Conservation (phyloP, 805 yeast species). For the Saccharomycopsis oosterbeekiorum region DNA sequence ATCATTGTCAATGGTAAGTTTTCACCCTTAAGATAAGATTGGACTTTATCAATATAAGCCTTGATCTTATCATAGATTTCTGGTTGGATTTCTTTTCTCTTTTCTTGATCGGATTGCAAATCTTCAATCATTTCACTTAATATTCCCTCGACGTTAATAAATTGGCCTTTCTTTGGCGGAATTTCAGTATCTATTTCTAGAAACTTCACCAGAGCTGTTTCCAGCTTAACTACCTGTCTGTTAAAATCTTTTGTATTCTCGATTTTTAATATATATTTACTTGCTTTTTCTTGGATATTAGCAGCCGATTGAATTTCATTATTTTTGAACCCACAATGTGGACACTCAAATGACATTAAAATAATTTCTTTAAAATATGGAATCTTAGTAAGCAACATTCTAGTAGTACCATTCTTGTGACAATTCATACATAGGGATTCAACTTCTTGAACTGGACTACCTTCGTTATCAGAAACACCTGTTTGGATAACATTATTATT, state of each 20-base stretch:
- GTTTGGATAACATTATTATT: slow-evolving; percentile 43
- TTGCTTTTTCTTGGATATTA: slow-evolving; percentile 80
- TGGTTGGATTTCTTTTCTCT: slow-evolving; percentile 65
- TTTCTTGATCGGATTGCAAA: slow-evolving; percentile 69
- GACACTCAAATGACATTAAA: slow-evolving; percentile 90
- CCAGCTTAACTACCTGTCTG: slow-evolving; percentile 88
- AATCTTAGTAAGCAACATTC: slow-evolving; percentile 75
- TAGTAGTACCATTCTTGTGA: slow-evolving; percentile 72
- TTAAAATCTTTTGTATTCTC: slow-evolving; percentile 66
- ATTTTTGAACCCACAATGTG: slow-evolving; percentile 87
- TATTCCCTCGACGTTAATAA: slow-evolving; percentile 88
- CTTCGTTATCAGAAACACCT: slow-evolving; percentile 75
- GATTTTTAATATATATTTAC: slow-evolving; percentile 57
- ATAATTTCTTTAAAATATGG: slow-evolving; percentile 89
- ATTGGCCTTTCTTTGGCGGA: slow-evolving; percentile 89
- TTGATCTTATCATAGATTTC: slow-evolving; percentile 68
- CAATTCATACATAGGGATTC: slow-evolving; percentile 97
- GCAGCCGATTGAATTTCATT: slow-evolving; percentile 96
- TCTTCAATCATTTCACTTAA: slow-evolving; percentile 77
- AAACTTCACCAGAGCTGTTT: slow-evolving; percentile 71
- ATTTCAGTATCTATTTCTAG: slow-evolving; percentile 84
- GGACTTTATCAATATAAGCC: slow-evolving; percentile 51
- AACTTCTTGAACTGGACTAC: slow-evolving; percentile 92
- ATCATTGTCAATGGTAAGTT: slow-evolving; percentile 68
- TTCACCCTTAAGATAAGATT: slow-evolving; percentile 53